A percentile compares a stretch with the other conserved stretches of the same genome.
Evolutionary conservation across 2,329 filamentous ascomycete genomes (phyloP).

Genomic region (Incumbomyces delicatus): DNA sequence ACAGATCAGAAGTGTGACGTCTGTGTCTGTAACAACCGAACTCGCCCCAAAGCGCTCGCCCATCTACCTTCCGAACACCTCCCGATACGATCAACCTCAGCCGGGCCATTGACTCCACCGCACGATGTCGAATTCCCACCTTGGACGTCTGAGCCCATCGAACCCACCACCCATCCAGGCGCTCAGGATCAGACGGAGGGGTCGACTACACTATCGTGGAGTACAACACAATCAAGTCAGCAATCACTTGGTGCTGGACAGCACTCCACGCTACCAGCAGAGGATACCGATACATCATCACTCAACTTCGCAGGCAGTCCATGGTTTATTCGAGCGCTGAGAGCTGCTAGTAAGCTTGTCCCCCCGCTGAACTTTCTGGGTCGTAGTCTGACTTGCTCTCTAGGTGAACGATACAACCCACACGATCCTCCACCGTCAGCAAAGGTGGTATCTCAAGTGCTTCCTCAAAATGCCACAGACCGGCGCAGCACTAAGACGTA

Average conservation of each 20-base stretch:
- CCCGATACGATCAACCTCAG: neutral
- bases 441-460: constrained; percentile 5
- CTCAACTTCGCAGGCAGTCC: neutral
- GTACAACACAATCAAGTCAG: neutral
- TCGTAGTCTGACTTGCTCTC: neutral
- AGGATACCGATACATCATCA: neutral
- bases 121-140: neutral
- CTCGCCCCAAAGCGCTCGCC: neutral
- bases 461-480: constrained; percentile 2
- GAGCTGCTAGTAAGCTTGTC: constrained; percentile 1
- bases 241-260: neutral
- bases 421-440: neutral
- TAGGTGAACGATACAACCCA: neutral
- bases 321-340: constrained; percentile 4
- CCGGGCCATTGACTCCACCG: constrained; percentile 1
- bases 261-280: neutral
- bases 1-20: neutral
- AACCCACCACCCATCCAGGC: neutral
- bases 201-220: neutral
- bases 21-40: too few relatives aligned
- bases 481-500: constrained; percentile 4
- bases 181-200: neutral
- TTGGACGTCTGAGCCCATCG: neutral
- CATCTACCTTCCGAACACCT: neutral
- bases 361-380: neutral